phyloP scores from a whole-genome alignment of 192 early-diverging fungal genomes.

The Haplosporangium gracile region DNA sequence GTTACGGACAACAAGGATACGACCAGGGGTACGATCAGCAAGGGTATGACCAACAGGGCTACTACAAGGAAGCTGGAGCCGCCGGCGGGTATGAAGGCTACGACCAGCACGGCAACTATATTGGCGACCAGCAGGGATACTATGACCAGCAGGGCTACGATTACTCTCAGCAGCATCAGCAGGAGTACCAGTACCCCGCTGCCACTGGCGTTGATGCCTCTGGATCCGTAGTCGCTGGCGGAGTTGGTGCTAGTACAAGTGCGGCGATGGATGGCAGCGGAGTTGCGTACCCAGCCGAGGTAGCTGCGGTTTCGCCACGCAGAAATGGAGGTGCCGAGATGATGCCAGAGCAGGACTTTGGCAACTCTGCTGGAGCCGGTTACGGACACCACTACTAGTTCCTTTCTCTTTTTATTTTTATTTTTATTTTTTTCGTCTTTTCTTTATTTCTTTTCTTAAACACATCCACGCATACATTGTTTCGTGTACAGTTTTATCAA shows the following conservation, averaged over 20 bases:
- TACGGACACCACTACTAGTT: conserved; percentile 30
- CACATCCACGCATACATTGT: neutral
- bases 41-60: conserved; percentile 28
- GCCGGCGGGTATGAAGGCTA: conserved; percentile 22
- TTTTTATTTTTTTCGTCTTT: neutral
- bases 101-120: conserved; percentile 36
- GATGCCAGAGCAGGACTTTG: conserved; percentile 46
- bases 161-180: neutral
- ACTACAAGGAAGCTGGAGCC: conserved; percentile 6
- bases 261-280: neutral
- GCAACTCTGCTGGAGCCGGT: conserved; percentile 15
- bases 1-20: conserved; percentile 3
- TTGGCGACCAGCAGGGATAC: conserved; percentile 7
- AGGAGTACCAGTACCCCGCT: neutral
- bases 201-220: conserved; percentile 2
- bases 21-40: conserved; percentile 30
- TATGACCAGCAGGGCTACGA: conserved; percentile 10
- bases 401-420: neutral
- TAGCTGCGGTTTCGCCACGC: neutral
- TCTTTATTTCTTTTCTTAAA: neutral
- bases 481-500: too few relatives aligned
- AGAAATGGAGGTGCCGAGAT: conserved; percentile 10
- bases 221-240: conserved; percentile 7
- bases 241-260: neutral
- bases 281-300: neutral